Conservation (phyloP, 495 filamentous ascomycete species). For the Xylaria grammica region DNA sequence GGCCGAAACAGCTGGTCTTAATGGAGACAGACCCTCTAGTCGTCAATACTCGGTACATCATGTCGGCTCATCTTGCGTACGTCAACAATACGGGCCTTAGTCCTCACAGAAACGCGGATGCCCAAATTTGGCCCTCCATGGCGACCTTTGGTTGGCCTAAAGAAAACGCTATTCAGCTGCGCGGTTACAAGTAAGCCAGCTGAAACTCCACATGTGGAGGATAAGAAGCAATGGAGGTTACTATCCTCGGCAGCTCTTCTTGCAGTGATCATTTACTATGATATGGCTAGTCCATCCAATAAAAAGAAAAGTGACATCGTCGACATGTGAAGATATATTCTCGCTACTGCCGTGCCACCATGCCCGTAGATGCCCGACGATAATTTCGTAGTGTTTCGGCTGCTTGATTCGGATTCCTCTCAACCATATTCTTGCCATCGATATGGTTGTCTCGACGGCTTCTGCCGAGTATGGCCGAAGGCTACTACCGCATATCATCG, state of each 20-base stretch:
- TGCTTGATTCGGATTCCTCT: neutral
- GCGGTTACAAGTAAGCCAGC: neutral
- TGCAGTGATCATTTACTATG: neutral
- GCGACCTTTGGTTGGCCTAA: neutral
- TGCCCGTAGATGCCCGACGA: neutral
- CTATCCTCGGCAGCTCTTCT: neutral
- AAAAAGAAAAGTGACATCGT: neutral
- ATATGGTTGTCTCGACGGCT: slow-evolving; percentile 1
- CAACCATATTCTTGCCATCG: neutral
- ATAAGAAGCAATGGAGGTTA: neutral
- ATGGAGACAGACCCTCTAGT: neutral
- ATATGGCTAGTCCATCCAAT: neutral
- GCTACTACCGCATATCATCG: slow-evolving; percentile 46
- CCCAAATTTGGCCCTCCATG: neutral
- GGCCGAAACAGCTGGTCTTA: neutral
- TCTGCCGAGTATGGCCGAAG: slow-evolving; percentile 32
- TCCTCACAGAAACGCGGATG: neutral
- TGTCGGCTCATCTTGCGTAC: neutral
- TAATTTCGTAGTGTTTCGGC: neutral
- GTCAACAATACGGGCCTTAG: neutral
- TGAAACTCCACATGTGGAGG: slow-evolving; percentile 10
- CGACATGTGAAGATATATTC: neutral
- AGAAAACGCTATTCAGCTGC: neutral
- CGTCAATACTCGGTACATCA: too few relatives aligned
- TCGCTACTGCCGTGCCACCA: neutral